Evolutionary conservation across 192 early-diverging fungal species (phyloP).

Genomic region (Phycomyces nitens): DNA sequence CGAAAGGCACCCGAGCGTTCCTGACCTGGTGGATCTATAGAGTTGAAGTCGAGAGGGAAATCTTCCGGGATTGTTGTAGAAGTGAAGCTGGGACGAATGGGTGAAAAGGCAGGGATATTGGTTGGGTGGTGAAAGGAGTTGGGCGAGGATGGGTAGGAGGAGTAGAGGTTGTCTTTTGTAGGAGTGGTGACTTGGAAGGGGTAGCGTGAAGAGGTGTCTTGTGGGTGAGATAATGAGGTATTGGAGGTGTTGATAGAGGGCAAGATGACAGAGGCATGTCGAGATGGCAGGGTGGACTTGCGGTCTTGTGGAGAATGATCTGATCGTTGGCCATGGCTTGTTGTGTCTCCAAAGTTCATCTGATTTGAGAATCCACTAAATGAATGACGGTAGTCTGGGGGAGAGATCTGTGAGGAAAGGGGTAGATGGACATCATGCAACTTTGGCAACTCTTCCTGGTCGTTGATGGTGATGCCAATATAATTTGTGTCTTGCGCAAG

Average conservation of each 20-base stretch:
- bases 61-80: neutral
- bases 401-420: neutral
- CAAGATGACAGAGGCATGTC: constrained; percentile 7
- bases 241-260: constrained; percentile 17
- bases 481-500: constrained; percentile 32
- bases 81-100: neutral
- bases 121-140: neutral
- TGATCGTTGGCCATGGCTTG: constrained; percentile 5
- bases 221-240: neutral
- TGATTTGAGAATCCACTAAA: neutral
- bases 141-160: constrained; percentile 4
- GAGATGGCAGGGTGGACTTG: neutral
- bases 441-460: constrained; percentile 15
- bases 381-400: constrained; percentile 8
- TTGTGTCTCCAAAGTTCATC: neutral
- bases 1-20: constrained; percentile 8
- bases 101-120: neutral
- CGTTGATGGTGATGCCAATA: constrained; percentile 36
- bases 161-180: neutral
- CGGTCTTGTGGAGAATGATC: neutral
- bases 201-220: constrained; percentile 14
- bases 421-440: neutral
- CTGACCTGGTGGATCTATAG: constrained; percentile 1
- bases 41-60: constrained; percentile 8
- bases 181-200: constrained; percentile 4